Evolutionary conservation across 2,329 filamentous ascomycete genomes (phyloP).

Genomic region (Magnaporthiopsis rhizophila): DNA sequence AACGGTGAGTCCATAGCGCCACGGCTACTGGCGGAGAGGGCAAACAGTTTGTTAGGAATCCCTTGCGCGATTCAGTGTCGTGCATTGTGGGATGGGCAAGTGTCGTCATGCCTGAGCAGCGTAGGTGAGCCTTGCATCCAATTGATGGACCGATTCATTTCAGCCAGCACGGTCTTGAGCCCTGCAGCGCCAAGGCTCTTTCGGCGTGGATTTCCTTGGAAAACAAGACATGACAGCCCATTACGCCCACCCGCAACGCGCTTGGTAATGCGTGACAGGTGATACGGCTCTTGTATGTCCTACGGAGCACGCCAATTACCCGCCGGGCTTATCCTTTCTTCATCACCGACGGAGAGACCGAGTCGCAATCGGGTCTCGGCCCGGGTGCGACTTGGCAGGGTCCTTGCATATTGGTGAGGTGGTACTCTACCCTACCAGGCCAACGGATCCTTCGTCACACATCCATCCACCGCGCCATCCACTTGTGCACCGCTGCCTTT

Average conservation of each 20-base stretch:
- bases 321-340: neutral
- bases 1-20: neutral
- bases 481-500: slow-evolving; percentile 53
- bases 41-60: neutral
- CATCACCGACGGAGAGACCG: neutral
- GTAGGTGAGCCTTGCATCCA: too few species aligned
- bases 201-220: neutral
- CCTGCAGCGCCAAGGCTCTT: neutral
- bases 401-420: neutral
- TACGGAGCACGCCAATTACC: neutral
- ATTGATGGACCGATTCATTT: too few species aligned
- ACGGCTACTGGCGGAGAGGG: neutral
- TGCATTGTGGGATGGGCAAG: neutral
- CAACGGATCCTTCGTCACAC: slow-evolving; percentile 17
- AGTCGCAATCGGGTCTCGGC: neutral
- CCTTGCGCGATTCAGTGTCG: neutral
- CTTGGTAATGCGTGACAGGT: neutral
- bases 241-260: neutral
- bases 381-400: neutral
- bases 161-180: too few species aligned
- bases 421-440: too few species aligned
- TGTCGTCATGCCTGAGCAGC: neutral
- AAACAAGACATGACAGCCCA: too few species aligned
- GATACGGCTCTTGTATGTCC: neutral
- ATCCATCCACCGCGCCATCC: slow-evolving; percentile 62